phyloP scores from a whole-genome alignment of 768 basidiomycete species.

The Pleurotus pulmonarius region DNA sequence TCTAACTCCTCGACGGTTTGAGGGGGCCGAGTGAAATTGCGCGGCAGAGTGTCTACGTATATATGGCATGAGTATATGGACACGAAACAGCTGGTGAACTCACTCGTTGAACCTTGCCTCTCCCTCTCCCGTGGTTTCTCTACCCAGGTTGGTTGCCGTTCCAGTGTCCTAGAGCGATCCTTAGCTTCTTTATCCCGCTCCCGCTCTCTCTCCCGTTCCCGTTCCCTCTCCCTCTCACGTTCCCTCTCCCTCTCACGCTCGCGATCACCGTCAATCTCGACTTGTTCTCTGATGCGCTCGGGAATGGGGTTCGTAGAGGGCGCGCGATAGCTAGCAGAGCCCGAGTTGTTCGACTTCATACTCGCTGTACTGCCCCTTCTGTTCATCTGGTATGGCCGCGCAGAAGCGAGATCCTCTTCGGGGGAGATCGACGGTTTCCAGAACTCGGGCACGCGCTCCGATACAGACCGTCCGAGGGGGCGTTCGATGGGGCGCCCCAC shows the following conservation, averaged over 20 bases:
- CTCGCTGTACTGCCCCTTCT: constrained; percentile 48
- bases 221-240: constrained; percentile 5
- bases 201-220: neutral
- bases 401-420: constrained; percentile 37
- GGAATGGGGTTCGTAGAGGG: constrained; percentile 35
- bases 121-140: constrained; percentile 16
- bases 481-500: constrained; percentile 22
- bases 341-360: constrained; percentile 33
- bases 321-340: constrained; percentile 36
- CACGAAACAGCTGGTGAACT: neutral
- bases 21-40: neutral
- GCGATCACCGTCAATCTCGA: constrained; percentile 11
- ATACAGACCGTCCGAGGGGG: constrained; percentile 29
- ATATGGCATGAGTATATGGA: no score
- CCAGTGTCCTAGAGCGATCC: constrained; percentile 8
- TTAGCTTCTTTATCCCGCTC: constrained; percentile 4
- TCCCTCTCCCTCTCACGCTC: constrained; percentile 1
- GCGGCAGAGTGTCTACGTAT: neutral
- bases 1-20: constrained; percentile 5
- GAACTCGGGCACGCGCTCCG: constrained; percentile 36
- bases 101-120: constrained; percentile 15
- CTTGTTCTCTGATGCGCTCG: constrained; percentile 26
- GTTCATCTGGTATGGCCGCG: constrained; percentile 38
- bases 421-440: constrained; percentile 47
- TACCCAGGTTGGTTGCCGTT: neutral